Evolutionary conservation across 345 rosid genomes (phyloP), one percentile per base, ranked within the genome.

Genomic region (Reutealis trisperma): DNA sequence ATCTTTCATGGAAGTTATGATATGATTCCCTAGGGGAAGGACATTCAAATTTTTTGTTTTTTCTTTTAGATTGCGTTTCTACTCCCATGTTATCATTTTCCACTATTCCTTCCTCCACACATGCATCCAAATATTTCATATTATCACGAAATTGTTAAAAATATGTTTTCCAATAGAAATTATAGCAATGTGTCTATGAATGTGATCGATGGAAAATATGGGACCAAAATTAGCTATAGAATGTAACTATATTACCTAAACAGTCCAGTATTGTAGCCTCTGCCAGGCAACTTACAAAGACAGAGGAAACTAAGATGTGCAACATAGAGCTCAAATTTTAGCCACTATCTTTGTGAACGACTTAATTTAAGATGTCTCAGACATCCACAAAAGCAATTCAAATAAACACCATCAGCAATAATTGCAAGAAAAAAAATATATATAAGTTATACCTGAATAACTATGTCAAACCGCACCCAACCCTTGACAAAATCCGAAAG

Each of bases 361-460:
- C 15, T 62, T 68, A 51, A 65, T 49, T 65, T 25, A 45, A 74
- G 42, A 30, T 18, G 25, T 72, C 34, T 44, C 24, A 58, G 57
- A 62, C 79, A 49, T 57, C 21, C 4, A 68, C 11, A 3, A 5
- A 62, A 52, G 12, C 47, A 22, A 21, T 51, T 62, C n/a, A 49
- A 65, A 78, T 51, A 24, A 70, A 65, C 67, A 47, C 37, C 30
- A 72, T 21, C 75, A 10, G 79, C 32, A 44, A 68, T 47, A 75
- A 77, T 41, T 30, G 47, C 57, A 55, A 45, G 30, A 15, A 63
- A 57, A 1, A 60, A 32, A 42, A n/a, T 14, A 42, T n/a, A 52
- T 19, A 16, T 41, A 74, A 59, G 73, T 58, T 69, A 70, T 85
- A 93, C 99, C 98, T 95, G 99, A 85, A 95, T 72, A 81, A 95